Percentiles rank a stretch among this genome's conserved stretches.
Conservation (phyloP, 495 filamentous ascomycete genomes). For the Penicillium malachiteum region DNA sequence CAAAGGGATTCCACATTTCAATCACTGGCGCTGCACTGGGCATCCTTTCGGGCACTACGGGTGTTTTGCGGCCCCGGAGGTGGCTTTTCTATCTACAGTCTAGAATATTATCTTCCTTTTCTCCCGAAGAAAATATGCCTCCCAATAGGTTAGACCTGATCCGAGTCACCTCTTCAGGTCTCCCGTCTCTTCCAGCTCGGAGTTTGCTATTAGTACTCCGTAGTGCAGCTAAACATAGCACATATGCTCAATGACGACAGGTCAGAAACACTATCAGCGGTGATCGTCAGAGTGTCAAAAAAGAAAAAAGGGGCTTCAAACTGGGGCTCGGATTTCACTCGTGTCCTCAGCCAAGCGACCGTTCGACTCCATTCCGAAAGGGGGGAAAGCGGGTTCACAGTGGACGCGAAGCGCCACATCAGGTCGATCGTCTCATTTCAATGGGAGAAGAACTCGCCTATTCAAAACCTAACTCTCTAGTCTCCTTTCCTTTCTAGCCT, state of each 20-base stretch:
- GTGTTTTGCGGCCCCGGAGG: no score
- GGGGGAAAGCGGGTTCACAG: constrained; percentile 1
- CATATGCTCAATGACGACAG: constrained; percentile 3
- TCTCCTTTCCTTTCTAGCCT: no score
- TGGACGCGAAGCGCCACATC: constrained; percentile 1
- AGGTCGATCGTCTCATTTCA: constrained; percentile 1
- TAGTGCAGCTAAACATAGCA: neutral
- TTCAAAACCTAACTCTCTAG: neutral
- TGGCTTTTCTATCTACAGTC: no score
- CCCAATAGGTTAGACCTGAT: no score
- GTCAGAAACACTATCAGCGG: neutral
- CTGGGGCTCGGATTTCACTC: neutral
- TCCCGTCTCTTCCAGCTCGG: neutral
- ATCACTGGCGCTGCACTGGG: no score
- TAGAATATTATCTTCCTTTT: no score
- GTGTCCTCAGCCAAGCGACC: neutral
- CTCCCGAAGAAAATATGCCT: no score
- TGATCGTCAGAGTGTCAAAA: neutral
- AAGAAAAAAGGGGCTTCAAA: neutral
- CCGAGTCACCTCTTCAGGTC: no score
- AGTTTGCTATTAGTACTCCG: no score
- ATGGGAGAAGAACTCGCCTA: neutral
- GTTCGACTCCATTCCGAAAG: constrained; percentile 2
- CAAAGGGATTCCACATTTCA: no score
- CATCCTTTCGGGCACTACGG: no score